A percentile compares a stretch with the other conserved stretches of the same genome.
phyloP scores from a whole-genome alignment of 2,329 filamentous ascomycete genomes.

The Cladosporium sp. region DNA sequence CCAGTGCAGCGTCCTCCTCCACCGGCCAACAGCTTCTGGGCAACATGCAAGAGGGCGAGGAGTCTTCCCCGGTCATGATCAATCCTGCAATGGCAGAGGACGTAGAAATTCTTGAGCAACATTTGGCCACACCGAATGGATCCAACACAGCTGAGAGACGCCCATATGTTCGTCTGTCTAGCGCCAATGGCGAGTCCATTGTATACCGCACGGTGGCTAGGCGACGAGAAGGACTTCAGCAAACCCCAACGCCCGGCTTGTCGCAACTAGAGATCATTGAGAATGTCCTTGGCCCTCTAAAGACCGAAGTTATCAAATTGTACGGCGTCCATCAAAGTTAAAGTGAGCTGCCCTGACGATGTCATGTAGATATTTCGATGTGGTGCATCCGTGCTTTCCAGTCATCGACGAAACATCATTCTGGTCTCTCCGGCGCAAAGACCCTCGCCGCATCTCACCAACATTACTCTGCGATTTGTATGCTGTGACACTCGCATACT shows the following conservation, averaged over 20 bases:
- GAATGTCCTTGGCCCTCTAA: conserved; percentile 44
- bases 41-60: not conserved
- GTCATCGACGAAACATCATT: conserved; percentile 45
- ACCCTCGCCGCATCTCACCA: conserved; percentile 35
- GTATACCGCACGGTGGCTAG: conserved; percentile 52
- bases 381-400: conserved; percentile 43
- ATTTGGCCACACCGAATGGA: conserved; percentile 39
- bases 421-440: conserved; percentile 38
- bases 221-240: conserved; percentile 46
- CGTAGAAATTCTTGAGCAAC: conserved; percentile 44
- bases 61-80: conserved; percentile 34
- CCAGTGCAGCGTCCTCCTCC: not conserved
- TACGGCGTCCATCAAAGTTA: not conserved
- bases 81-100: conserved; percentile 46
- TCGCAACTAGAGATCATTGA: conserved; percentile 46
- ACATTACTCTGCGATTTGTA: conserved; percentile 40
- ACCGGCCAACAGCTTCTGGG: not conserved
- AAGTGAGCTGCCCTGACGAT: not conserved
- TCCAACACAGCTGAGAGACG: conserved; percentile 34
- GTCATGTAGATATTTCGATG: conserved; percentile 43
- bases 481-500: conserved; percentile 42
- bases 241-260: conserved; percentile 36
- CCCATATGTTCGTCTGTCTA: conserved; percentile 55
- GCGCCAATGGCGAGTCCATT: conserved; percentile 44
- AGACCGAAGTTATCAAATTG: conserved; percentile 45